Evolutionary conservation across 805 yeast species (phyloP).

Genomic region (Wickerhamomyces bovis): DNA sequence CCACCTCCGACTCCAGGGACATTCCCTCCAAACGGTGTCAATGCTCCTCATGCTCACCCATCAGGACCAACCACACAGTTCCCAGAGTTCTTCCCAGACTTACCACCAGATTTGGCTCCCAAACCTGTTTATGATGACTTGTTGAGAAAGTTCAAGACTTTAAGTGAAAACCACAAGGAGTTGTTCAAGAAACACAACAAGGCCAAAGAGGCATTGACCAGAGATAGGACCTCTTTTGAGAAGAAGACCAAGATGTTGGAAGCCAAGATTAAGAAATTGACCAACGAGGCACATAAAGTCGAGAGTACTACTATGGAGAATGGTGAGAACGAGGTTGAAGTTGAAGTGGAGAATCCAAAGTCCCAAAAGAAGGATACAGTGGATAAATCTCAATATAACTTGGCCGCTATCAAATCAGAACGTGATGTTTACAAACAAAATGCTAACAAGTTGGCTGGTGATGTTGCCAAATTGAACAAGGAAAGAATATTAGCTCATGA

Average conservation of each 20-base stretch:
- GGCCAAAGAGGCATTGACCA: conserved; percentile 2
- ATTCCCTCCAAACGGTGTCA: too few relatives aligned
- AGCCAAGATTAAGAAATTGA: background rate
- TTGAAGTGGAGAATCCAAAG: background rate
- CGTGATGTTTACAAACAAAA: conserved; percentile 3
- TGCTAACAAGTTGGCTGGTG: background rate
- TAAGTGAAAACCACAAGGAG: background rate
- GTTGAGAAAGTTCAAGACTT: background rate
- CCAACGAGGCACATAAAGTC: background rate
- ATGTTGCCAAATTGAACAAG: background rate
- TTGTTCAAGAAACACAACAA: background rate
- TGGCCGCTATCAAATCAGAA: conserved; percentile 1
- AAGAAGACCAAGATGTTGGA: background rate
- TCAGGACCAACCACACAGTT: background rate
- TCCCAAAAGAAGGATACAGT: background rate
- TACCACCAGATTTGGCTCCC: conserved; percentile 1
- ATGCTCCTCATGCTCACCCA: background rate
- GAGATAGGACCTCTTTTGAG: background rate
- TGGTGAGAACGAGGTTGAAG: background rate
- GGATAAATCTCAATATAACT: background rate
- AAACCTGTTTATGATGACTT: background rate
- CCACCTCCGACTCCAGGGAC: background rate
- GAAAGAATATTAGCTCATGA: background rate
- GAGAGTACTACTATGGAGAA: background rate
- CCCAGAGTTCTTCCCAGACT: background rate